Percentiles rank a stretch among this genome's conserved stretches.
phyloP scores from a whole-genome alignment of 2,329 filamentous ascomycete genomes.

The Calonectria hawksworthii region DNA sequence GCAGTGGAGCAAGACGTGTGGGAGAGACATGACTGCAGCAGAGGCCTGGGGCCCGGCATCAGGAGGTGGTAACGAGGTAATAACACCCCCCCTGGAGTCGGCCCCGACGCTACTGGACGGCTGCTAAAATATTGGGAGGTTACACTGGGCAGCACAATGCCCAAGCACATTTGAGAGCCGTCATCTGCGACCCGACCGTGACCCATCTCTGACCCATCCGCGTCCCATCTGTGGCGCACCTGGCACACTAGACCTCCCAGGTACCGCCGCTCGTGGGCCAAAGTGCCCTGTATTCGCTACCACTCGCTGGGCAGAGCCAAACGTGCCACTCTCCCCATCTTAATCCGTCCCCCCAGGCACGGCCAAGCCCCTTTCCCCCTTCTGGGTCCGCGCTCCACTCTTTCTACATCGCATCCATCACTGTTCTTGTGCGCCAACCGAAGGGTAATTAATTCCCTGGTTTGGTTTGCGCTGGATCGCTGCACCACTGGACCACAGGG shows the following conservation, averaged over 20 bases:
- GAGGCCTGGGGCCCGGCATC: slow-evolving; percentile 6
- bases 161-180: slow-evolving; percentile 13
- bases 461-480: slow-evolving; percentile 32
- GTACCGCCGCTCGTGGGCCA: neutral
- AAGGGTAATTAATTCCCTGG: slow-evolving; percentile 44
- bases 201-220: slow-evolving; percentile 22
- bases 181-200: slow-evolving; percentile 16
- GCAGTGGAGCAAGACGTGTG: slow-evolving; percentile 21
- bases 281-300: slow-evolving; percentile 11
- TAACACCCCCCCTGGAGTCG: slow-evolving; percentile 19
- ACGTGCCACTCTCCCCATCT: slow-evolving; percentile 1
- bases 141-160: slow-evolving; percentile 15
- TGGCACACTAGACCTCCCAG: slow-evolving; percentile 11
- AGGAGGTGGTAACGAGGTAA: slow-evolving; percentile 24
- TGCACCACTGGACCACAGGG: neutral
- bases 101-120: slow-evolving; percentile 17
- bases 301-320: slow-evolving; percentile 6
- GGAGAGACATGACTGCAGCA: slow-evolving; percentile 7
- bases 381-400: slow-evolving; percentile 35
- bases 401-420: slow-evolving; percentile 38
- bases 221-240: slow-evolving; percentile 19
- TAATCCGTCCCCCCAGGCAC: slow-evolving; percentile 1
- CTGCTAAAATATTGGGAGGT: slow-evolving; percentile 20
- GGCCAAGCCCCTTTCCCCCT: slow-evolving; percentile 13
- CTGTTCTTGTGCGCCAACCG: slow-evolving; percentile 34